phyloP scores from a whole-genome alignment of 345 rosid species.

The Syzygium oleosum region DNA sequence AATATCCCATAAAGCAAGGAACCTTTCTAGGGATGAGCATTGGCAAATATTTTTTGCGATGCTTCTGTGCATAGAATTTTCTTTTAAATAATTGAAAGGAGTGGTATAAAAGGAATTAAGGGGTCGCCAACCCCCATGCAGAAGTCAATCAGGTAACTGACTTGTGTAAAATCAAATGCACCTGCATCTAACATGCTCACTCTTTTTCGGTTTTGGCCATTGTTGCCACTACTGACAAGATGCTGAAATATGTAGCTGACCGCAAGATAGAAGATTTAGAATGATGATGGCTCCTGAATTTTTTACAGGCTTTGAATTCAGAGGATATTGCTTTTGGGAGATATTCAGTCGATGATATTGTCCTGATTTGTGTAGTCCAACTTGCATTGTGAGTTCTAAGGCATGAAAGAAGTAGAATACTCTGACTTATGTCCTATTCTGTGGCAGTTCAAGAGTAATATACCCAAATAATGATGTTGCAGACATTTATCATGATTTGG shows the following conservation, averaged over 20 bases:
- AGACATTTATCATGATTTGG: slow-evolving; percentile 56
- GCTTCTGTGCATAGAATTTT: background rate
- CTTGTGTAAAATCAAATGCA: too few relatives aligned
- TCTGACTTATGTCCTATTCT: background rate
- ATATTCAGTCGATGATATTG: slow-evolving; percentile 50
- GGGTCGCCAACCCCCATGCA: too few relatives aligned
- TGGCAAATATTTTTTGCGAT: accelerated
- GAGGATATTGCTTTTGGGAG: slow-evolving; percentile 55
- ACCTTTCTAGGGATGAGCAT: background rate
- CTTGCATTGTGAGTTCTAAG: background rate
- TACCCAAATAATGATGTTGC: slow-evolving; percentile 64
- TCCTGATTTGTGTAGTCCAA: slow-evolving; percentile 15
- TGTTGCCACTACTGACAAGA: background rate
- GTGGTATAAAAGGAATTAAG: background rate
- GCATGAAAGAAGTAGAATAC: background rate
- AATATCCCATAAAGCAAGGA: background rate
- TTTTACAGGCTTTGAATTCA: slow-evolving; percentile 41
- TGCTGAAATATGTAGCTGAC: background rate
- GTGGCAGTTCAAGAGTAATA: slow-evolving; percentile 55
- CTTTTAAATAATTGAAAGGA: background rate
- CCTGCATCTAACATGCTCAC: too few relatives aligned
- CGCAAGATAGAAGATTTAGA: background rate
- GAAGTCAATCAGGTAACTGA: too few relatives aligned
- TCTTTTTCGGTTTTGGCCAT: background rate
- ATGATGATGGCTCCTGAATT: background rate